Base-by-base conservation (phyloP, 73 alveolate genomes). In the Durusdinium trenchii region DNA sequence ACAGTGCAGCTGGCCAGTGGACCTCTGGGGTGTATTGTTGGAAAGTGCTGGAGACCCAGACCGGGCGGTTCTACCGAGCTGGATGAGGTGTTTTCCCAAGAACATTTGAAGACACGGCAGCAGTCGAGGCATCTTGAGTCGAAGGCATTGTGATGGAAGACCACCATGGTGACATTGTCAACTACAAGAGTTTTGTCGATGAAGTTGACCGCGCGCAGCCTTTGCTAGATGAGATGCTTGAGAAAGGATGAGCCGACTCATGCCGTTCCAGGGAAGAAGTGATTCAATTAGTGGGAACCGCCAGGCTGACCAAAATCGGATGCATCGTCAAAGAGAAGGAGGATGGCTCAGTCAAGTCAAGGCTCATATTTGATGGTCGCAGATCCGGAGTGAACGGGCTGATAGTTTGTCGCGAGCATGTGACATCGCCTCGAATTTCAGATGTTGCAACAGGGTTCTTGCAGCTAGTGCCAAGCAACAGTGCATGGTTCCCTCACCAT, bases 321-420 rank as follows among this genome's bases (percentile, higher is more conserved):
- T 85, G 94, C 73, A 3, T 85, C 26, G 67, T 85, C 54, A 85
- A 85, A 40, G n/a, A 35, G 40, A 85, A 85, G 54, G 79, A 28
- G 38, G 45, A 35, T 1, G 94, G 94, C 36, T 36, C n/a, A 23
- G 76, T 20, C 42, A 85, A 85, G 78, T 45, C 35, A 40, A n/a
- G 94, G 18, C 79, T 79, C n/a, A 47, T 79, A 35, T 18, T 79
- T 9, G 90, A 79, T 43, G 6, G 75, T 16, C 48, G 94, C 38
- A 30, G 94, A 14, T 9, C 42, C 30, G 76, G 79, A 2, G 54
- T 54, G 28, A 85, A 85, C 50, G 78, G 94, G 43, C 6, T 35
- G 42, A 51, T 50, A 42, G 14, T 3, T 3, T 30, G 30, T 12
- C 76, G 94, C 5, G 94, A 85, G 43, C 76, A 78, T 3, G 94